Base-by-base conservation (phyloP, 2,329 filamentous ascomycete species). In the Fusarium sacchari region DNA sequence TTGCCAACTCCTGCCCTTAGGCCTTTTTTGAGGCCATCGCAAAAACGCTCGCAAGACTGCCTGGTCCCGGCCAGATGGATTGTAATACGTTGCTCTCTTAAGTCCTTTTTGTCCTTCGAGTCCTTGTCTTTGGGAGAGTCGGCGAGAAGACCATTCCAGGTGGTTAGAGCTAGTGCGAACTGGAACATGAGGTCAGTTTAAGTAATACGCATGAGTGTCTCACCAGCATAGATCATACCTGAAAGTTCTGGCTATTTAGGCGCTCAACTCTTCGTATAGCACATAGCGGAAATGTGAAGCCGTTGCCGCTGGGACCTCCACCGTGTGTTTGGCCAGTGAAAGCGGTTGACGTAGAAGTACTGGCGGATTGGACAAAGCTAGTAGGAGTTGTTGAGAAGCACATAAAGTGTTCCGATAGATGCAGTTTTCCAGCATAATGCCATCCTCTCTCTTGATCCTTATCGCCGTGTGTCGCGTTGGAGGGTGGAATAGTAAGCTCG, bases 341-440 rank as follows among this genome's bases (percentile, higher is more conserved):
- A 65, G 91, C 90, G 52, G 92, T 94, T 26, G 95, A 95, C 1
- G 93, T 92, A 71, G 90, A 92, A 26, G 93, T 90, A 81, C 91
- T 97, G 22, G 96, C 93, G 2, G 92, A 92, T 72, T 91, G 91
- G 46, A 94, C 83, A 83, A 98, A 98, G 84, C 94, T 97, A 15
- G 94, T 93, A 22, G 94, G 92, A 59, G 96, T 94, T 13, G 96
- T 98, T 1, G 95, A 98, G 86, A 99, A 99, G 87, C 95, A 98
- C 77, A 99, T 91, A 83, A 93, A 99, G 77, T 93, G 90, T 84
- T 99, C 96, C 82, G 95, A 98, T 72, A 99, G 86, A 81, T 99
- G 96, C 59, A 99, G 89, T 82, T 95, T 95, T 57, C 96, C 96
- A 30, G 92, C 91, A 85, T 99, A 98, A 80, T 95, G 93, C 83